Evolutionary conservation across 106 monocot species (phyloP).

Genomic region (Allium sativum): DNA sequence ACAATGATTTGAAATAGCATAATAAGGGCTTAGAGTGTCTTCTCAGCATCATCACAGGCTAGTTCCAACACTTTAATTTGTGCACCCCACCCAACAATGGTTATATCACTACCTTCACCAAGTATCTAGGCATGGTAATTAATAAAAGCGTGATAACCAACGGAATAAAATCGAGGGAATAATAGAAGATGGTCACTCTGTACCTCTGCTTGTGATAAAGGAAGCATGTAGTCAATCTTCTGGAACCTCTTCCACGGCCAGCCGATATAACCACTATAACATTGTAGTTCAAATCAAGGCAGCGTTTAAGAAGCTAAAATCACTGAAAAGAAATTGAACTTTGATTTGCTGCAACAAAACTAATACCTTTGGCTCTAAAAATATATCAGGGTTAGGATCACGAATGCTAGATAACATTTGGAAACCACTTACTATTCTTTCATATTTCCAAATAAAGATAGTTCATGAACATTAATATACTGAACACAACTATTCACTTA

Average conservation of each 20-base stretch:
- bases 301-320: not conserved
- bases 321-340: not conserved
- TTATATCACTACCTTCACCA: constrained; percentile 84
- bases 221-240: constrained; percentile 86
- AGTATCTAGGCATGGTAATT: constrained; percentile 43
- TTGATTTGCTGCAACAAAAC: not conserved
- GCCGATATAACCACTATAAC: constrained; percentile 75
- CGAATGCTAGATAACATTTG: constrained; percentile 44
- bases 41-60: constrained; percentile 79
- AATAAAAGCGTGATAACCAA: not conserved
- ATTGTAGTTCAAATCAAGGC: not conserved
- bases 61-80: constrained; percentile 83
- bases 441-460: too few species aligned
- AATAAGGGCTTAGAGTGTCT: constrained; percentile 25
- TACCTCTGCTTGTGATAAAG: constrained; percentile 93
- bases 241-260: constrained; percentile 95
- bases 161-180: constrained; percentile 1
- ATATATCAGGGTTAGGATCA: constrained; percentile 91
- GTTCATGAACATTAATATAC: too few species aligned
- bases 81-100: constrained; percentile 97
- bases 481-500: too few species aligned
- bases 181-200: constrained; percentile 3
- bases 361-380: constrained; percentile 96
- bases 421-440: too few species aligned
- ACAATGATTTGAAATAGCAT: not conserved